A percentile compares a stretch with the other conserved stretches of the same genome.
These are phyloP conservation scores for Helianthus annuus DNA, from an alignment of 129 eudicot species.

Conservation along the genomic window DNA sequence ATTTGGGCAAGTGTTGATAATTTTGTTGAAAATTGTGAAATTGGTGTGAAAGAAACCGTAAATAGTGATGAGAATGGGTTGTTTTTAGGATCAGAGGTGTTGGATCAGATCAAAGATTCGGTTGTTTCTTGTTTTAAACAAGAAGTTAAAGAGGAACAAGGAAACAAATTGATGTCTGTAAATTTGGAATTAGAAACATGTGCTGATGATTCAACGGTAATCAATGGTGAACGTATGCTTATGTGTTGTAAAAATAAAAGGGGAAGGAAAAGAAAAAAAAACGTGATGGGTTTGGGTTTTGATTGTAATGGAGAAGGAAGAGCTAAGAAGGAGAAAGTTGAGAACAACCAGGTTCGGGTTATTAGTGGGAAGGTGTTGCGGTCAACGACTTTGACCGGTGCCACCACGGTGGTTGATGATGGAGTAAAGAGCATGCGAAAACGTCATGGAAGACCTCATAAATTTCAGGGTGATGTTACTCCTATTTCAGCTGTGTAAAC, in stretches of 20 bases:
- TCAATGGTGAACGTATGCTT: slow-evolving; percentile 7
- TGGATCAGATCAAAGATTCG: slow-evolving; percentile 27
- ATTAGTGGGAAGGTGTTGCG: slow-evolving; percentile 52
- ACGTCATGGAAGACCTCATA: slow-evolving; percentile 31
- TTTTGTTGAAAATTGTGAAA: slow-evolving; percentile 10
- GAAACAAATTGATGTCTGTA: slow-evolving; percentile 8
- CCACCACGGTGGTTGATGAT: slow-evolving; percentile 28
- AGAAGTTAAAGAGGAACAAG: slow-evolving; percentile 23
- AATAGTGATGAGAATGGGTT: slow-evolving; percentile 25
- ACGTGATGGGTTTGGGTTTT: slow-evolving; percentile 20
- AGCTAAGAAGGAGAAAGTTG: slow-evolving; percentile 29
- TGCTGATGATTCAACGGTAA: slow-evolving; percentile 22
- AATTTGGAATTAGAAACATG: slow-evolving; percentile 9
- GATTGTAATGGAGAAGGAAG: slow-evolving; percentile 14
- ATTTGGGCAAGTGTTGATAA: slow-evolving; percentile 19
- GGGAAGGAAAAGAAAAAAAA: slow-evolving; percentile 60
- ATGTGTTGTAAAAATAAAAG: slow-evolving; percentile 21
- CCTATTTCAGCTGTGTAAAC: too few species aligned
- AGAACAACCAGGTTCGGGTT: slow-evolving; percentile 25
- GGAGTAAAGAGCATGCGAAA: slow-evolving; percentile 18
- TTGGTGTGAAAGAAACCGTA: slow-evolving; percentile 5
- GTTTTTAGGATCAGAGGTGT: slow-evolving; percentile 25
- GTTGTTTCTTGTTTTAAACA: slow-evolving; percentile 16
- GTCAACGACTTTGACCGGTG: slow-evolving; percentile 40
- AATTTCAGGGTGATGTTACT: slow-evolving; percentile 17